Percentiles rank a stretch among this genome's conserved stretches.
Conservation (phyloP, 164 flowering plant genomes). For the Tetrastigma voinierianum region DNA sequence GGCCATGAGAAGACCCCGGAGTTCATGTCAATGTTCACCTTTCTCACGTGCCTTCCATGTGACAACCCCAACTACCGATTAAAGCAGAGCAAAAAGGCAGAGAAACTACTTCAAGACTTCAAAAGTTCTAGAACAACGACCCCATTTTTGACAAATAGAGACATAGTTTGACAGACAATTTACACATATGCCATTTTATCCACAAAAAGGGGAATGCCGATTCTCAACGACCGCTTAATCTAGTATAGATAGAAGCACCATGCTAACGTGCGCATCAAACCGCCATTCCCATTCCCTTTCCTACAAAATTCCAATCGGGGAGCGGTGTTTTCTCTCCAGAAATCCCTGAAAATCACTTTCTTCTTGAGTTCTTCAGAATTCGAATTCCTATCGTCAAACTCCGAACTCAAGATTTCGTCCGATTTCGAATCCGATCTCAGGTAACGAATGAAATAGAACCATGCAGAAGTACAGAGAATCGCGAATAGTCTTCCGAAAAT, state of each 20-base stretch:
- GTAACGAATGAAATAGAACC: slow-evolving; percentile 44
- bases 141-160: no score
- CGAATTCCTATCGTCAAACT: slow-evolving; percentile 5
- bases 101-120: no score
- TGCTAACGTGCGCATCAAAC: neutral
- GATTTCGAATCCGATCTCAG: neutral
- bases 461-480: slow-evolving; percentile 51
- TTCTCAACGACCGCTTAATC: neutral
- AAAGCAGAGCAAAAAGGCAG: no score
- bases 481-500: slow-evolving; percentile 61
- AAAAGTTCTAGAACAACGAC: no score
- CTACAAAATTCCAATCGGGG: neutral
- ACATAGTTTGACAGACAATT: slow-evolving; percentile 1
- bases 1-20: no score
- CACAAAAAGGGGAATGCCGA: no score
- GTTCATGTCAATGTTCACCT: no score
- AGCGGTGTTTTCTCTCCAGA: slow-evolving; percentile 33
- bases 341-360: slow-evolving; percentile 52
- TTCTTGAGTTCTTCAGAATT: slow-evolving; percentile 46
- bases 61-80: no score
- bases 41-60: no score
- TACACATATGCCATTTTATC: slow-evolving; percentile 13
- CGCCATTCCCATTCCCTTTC: neutral
- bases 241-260: neutral
- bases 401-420: neutral